phyloP scores from a whole-genome alignment of 495 filamentous ascomycete genomes.

The Penicillium pancosmium region DNA sequence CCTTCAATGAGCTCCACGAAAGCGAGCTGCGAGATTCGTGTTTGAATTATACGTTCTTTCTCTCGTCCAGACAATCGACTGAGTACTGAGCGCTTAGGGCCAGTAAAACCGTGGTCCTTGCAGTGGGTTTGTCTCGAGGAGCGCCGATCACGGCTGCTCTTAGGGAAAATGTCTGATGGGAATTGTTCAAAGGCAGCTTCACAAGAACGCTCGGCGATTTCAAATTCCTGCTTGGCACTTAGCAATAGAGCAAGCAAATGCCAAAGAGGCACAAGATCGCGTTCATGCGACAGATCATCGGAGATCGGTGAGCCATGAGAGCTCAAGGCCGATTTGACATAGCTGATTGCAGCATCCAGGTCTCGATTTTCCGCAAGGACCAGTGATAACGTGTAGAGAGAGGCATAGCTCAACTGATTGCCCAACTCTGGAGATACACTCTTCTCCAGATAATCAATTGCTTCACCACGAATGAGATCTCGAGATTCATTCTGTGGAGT shows the following conservation, averaged over 20 bases:
- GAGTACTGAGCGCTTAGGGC: slow-evolving; percentile 55
- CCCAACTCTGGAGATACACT: slow-evolving; percentile 67
- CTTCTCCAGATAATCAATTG: slow-evolving; percentile 70
- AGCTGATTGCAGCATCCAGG: slow-evolving; percentile 72
- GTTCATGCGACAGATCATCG: slow-evolving; percentile 38
- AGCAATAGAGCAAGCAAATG: slow-evolving; percentile 85
- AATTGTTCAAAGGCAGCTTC: slow-evolving; percentile 91
- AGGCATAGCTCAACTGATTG: slow-evolving; percentile 64
- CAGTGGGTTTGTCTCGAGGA: slow-evolving; percentile 35
- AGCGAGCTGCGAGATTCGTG: slow-evolving; percentile 91
- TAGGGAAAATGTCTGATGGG: slow-evolving; percentile 56
- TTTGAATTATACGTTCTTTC: slow-evolving; percentile 79
- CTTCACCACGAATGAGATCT: slow-evolving; percentile 68
- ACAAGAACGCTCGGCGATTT: slow-evolving; percentile 75
- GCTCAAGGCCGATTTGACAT: slow-evolving; percentile 66
- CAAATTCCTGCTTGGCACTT: slow-evolving; percentile 83
- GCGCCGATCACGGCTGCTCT: slow-evolving; percentile 47
- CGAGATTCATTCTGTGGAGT: slow-evolving; percentile 73
- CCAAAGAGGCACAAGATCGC: slow-evolving; percentile 59
- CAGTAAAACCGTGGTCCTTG: slow-evolving; percentile 32
- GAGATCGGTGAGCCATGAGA: slow-evolving; percentile 34
- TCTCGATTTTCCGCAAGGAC: slow-evolving; percentile 81
- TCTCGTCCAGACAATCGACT: slow-evolving; percentile 76
- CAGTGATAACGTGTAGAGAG: slow-evolving; percentile 77
- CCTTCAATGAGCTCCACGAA: slow-evolving; percentile 82